These are phyloP conservation scores for Micractinium conductrix DNA, from an alignment of 139 green algal species.

Conservation along the genomic window DNA sequence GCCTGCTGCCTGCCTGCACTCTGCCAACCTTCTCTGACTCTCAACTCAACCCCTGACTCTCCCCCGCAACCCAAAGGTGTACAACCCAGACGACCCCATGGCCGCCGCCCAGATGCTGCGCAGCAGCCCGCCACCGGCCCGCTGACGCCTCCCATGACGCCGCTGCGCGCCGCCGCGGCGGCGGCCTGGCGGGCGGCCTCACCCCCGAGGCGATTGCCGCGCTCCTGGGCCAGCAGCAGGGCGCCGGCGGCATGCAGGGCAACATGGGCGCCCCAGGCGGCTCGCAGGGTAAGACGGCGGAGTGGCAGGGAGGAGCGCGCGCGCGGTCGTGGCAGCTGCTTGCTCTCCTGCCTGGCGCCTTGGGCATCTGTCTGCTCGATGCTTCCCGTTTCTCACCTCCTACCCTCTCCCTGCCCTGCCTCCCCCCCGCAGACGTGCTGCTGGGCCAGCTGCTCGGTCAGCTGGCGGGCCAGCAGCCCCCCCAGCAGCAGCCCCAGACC, in stretches of 20 bases:
- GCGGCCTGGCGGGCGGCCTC: neutral
- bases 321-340: too few species aligned
- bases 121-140: constrained; percentile 34
- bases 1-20: neutral
- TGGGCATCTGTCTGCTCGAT: too few species aligned
- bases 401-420: too few species aligned
- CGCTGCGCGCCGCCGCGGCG: constrained; percentile 29
- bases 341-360: neutral
- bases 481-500: constrained; percentile 5
- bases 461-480: constrained; percentile 7
- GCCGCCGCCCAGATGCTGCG: constrained; percentile 35
- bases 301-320: too few species aligned
- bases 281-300: constrained; percentile 1
- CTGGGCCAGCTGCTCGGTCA: constrained; percentile 46
- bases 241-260: neutral
- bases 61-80: constrained; percentile 18
- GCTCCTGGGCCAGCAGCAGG: constrained; percentile 28
- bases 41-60: neutral
- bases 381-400: neutral
- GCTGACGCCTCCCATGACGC: constrained; percentile 46
- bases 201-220: constrained; percentile 27
- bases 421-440: constrained; percentile 30
- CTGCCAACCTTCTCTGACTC: neutral
- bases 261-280: neutral
- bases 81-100: constrained; percentile 35